Conservation (phyloP, 1,139 yeast genomes). For the Taphrina populina region DNA sequence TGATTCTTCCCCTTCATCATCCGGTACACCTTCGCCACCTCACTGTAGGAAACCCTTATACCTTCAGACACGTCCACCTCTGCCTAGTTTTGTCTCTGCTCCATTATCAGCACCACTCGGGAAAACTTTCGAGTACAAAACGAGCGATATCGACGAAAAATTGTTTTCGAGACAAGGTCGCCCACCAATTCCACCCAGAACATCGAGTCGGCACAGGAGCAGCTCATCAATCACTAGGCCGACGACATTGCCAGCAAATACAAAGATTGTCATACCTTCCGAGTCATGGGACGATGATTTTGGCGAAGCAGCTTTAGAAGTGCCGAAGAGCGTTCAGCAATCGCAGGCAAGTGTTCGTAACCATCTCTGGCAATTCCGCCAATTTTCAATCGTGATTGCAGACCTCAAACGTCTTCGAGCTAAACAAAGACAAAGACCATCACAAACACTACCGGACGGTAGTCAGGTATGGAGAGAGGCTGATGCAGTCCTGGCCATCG, state of each 20-base stretch:
- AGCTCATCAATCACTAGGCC: not conserved
- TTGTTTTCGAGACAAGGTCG: not conserved
- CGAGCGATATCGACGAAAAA: not conserved
- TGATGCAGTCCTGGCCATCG: conserved; percentile 5
- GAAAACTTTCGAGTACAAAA: not conserved
- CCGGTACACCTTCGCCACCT: not conserved
- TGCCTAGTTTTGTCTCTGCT: conserved; percentile 3
- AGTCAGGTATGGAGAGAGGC: conserved; percentile 1
- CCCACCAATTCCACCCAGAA: conserved; percentile 9
- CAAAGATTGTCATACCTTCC: not conserved
- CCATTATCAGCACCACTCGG: conserved; percentile 3
- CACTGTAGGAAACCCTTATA: not conserved
- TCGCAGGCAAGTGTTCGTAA: conserved; percentile 10
- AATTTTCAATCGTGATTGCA: conserved; percentile 4
- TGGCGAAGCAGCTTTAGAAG: conserved; percentile 1
- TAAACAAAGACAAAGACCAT: not conserved
- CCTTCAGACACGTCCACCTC: conserved; percentile 3
- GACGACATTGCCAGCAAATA: not conserved
- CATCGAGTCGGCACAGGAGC: conserved; percentile 5
- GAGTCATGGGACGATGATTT: conserved; percentile 27
- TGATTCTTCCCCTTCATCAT: conserved; percentile 3
- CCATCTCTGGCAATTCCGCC: conserved; percentile 12
- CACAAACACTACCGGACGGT: not conserved
- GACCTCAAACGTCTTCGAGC: not conserved
- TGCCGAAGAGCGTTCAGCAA: conserved; percentile 3